phyloP scores from a whole-genome alignment of 352 stramenopile species.

The Thalassiosira livingstoniorum region DNA sequence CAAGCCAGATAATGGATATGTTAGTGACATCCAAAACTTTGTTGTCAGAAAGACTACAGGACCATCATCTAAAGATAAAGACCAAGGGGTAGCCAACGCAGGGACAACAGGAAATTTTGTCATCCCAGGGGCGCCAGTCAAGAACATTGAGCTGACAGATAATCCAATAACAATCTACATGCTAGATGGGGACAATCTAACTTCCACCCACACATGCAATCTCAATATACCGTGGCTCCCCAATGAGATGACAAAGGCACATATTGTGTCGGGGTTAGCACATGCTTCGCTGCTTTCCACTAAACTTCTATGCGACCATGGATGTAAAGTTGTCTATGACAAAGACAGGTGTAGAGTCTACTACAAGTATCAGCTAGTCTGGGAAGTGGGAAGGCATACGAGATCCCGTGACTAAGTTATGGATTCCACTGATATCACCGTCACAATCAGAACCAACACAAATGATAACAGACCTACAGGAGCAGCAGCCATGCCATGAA shows the following conservation, averaged over 20 bases:
- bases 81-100: constrained; percentile 20
- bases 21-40: no score
- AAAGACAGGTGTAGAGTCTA: not conserved
- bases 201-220: constrained; percentile 37
- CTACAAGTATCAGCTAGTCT: constrained; percentile 12
- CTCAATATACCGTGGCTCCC: constrained; percentile 40
- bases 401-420: constrained; percentile 15
- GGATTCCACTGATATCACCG: not conserved
- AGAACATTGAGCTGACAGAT: constrained; percentile 4
- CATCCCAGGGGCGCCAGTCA: constrained; percentile 9
- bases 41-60: not conserved
- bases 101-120: constrained; percentile 35
- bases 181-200: constrained; percentile 9
- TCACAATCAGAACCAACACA: not conserved
- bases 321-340: constrained; percentile 42
- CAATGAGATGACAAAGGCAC: constrained; percentile 6
- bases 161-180: constrained; percentile 32
- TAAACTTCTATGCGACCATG: constrained; percentile 20
- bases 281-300: constrained; percentile 30
- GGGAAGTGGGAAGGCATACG: not conserved
- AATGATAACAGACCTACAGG: no score
- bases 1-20: no score
- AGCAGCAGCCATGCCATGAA: no score
- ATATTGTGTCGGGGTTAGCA: constrained; percentile 37
- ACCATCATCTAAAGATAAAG: not conserved